phyloP scores from a whole-genome alignment of 2,329 filamentous ascomycete genomes.

The Coniella vitis region DNA sequence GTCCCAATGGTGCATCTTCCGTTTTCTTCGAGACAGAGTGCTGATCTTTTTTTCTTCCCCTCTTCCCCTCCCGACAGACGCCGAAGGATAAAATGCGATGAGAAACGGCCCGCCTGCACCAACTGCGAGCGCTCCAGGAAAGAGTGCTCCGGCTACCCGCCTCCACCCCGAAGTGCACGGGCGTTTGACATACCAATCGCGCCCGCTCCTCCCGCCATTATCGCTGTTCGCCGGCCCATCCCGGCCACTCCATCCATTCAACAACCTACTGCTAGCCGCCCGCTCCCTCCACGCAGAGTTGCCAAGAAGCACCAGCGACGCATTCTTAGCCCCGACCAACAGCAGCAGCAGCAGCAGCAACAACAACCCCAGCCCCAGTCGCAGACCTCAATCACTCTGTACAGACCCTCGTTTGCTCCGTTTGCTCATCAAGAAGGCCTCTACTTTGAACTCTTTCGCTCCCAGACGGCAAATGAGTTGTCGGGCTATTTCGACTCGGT shows the following conservation, averaged over 20 bases:
- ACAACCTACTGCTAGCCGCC: slow-evolving; percentile 17
- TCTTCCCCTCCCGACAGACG: slow-evolving; percentile 32
- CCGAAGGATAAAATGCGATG: slow-evolving; percentile 61
- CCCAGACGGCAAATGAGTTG: slow-evolving; percentile 54
- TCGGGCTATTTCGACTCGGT: slow-evolving; percentile 61
- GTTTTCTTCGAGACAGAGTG: not conserved
- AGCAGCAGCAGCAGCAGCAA: not conserved
- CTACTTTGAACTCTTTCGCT: slow-evolving; percentile 57
- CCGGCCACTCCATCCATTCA: slow-evolving; percentile 17
- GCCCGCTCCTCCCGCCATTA: slow-evolving; percentile 30
- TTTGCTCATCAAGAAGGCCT: slow-evolving; percentile 46
- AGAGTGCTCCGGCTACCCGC: slow-evolving; percentile 55
- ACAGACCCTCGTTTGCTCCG: slow-evolving; percentile 40
- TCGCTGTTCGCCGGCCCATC: slow-evolving; percentile 1
- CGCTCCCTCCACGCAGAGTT: slow-evolving; percentile 16
- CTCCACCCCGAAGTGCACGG: slow-evolving; percentile 41
- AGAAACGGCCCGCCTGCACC: slow-evolving; percentile 51
- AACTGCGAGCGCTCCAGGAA: slow-evolving; percentile 55
- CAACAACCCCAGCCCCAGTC: not conserved
- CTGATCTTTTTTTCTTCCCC: slow-evolving; percentile 14
- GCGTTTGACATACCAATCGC: slow-evolving; percentile 43
- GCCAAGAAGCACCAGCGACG: slow-evolving; percentile 25
- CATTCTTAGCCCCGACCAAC: slow-evolving; percentile 27
- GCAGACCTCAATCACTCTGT: slow-evolving; percentile 26
- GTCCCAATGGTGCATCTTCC: not conserved